phyloP scores from a whole-genome alignment of 2,329 filamentous ascomycete species.

The Alternaria sp. region DNA sequence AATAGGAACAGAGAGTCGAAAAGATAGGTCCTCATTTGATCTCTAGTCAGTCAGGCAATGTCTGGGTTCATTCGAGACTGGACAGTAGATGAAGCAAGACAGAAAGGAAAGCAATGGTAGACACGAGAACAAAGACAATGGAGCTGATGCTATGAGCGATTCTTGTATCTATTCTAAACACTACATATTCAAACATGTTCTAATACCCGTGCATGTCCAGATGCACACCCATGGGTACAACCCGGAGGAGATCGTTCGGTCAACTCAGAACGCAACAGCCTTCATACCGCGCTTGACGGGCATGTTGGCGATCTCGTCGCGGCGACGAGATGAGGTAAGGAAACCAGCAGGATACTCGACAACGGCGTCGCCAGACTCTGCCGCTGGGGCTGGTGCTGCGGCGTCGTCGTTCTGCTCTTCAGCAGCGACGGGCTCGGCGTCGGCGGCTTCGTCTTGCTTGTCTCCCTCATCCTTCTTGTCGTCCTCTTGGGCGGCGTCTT shows the following conservation, averaged over 20 bases:
- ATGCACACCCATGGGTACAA: too few species aligned
- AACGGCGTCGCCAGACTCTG: background rate
- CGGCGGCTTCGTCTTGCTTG: background rate
- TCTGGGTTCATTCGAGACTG: background rate
- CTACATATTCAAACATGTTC: background rate
- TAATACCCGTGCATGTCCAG: background rate
- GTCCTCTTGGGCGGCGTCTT: background rate
- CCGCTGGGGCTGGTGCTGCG: background rate
- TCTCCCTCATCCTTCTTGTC: slow-evolving; percentile 2
- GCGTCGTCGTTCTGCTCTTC: slow-evolving; percentile 2
- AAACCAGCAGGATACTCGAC: slow-evolving; percentile 15
- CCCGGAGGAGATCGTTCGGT: background rate
- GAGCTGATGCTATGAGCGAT: background rate
- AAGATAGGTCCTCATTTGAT: background rate
- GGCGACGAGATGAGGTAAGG: slow-evolving; percentile 5
- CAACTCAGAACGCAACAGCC: slow-evolving; percentile 1
- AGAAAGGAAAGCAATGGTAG: background rate
- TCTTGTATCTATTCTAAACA: background rate
- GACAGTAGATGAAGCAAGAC: background rate
- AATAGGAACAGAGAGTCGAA: fast-evolving
- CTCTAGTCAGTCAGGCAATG: background rate
- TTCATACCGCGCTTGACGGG: slow-evolving; percentile 8
- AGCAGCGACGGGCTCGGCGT: background rate
- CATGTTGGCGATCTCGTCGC: background rate
- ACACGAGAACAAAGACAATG: background rate